A percentile compares a stretch with the other conserved stretches of the same genome.
These are phyloP conservation scores for Phylloporus sp. DNA, from an alignment of 768 basidiomycete species.

Conservation along the genomic window DNA sequence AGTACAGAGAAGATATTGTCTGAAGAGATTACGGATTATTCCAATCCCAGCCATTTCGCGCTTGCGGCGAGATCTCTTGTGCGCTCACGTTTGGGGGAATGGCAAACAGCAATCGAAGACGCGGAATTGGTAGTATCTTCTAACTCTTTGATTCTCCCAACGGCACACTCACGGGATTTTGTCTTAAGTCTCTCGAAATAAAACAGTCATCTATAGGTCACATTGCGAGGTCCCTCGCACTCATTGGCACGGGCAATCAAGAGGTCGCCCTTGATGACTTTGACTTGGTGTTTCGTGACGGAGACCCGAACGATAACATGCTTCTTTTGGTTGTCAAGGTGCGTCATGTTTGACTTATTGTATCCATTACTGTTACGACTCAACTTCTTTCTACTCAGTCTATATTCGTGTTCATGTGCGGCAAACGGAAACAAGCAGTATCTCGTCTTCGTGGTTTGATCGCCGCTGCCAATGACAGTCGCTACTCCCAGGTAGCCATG, in stretches of 20 bases:
- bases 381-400: background rate
- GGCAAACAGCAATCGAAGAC: background rate
- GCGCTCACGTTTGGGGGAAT: background rate
- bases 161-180: background rate
- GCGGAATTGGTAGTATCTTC: background rate
- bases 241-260: background rate
- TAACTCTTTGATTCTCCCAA: background rate
- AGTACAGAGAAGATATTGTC: background rate
- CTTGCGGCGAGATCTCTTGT: background rate
- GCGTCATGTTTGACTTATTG: background rate
- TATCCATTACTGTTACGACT: background rate
- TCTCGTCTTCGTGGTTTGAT: background rate
- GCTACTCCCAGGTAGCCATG: background rate
- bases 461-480: background rate
- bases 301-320: background rate
- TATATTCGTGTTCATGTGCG: background rate
- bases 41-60: background rate
- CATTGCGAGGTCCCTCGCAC: background rate
- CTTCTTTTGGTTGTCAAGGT: constrained; percentile 1
- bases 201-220: background rate
- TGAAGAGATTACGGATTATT: background rate
- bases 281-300: constrained; percentile 1
- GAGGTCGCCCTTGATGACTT: background rate
- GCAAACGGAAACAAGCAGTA: background rate
- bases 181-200: background rate